Percentiles rank a stretch among this genome's conserved stretches.
Evolutionary conservation across 192 early-diverging fungal genomes (phyloP).

Genomic region (Podila epicladia): DNA sequence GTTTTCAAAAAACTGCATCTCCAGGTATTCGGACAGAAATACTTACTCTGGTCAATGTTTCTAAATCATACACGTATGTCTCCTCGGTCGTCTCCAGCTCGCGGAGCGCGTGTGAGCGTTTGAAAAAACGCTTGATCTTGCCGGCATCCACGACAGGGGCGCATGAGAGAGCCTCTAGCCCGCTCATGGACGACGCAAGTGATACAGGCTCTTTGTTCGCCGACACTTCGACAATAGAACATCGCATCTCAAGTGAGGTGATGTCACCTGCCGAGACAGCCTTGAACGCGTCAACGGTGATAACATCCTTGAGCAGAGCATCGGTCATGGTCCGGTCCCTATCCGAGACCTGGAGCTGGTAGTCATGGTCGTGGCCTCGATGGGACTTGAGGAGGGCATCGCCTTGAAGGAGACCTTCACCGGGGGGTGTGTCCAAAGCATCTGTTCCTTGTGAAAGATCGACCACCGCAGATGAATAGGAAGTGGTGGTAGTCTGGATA

Average conservation of each 20-base stretch:
- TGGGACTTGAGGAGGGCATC: not conserved
- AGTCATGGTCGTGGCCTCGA: not conserved
- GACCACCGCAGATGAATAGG: not conserved
- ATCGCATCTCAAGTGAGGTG: not conserved
- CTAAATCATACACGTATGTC: constrained; percentile 60
- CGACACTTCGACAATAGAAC: too few relatives aligned
- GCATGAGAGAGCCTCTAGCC: constrained; percentile 4
- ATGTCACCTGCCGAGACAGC: not conserved
- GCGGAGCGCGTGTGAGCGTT: constrained; percentile 51
- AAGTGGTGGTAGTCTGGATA: constrained; percentile 10
- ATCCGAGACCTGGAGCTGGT: constrained; percentile 13
- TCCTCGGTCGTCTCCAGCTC: constrained; percentile 61
- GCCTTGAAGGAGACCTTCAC: not conserved
- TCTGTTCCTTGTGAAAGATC: not conserved
- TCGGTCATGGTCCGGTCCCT: constrained; percentile 1
- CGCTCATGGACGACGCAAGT: not conserved
- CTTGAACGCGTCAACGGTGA: not conserved
- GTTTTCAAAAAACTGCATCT: not conserved
- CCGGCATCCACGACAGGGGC: constrained; percentile 15
- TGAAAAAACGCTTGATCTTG: constrained; percentile 38
- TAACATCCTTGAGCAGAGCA: constrained; percentile 4
- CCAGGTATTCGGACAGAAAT: not conserved
- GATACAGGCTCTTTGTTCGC: too few relatives aligned
- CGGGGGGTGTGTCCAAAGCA: too few relatives aligned
- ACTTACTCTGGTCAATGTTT: constrained; percentile 53